These are phyloP conservation scores for Fusarium verticillioides DNA, from an alignment of 2,329 filamentous ascomycete species.

Conservation along the genomic window DNA sequence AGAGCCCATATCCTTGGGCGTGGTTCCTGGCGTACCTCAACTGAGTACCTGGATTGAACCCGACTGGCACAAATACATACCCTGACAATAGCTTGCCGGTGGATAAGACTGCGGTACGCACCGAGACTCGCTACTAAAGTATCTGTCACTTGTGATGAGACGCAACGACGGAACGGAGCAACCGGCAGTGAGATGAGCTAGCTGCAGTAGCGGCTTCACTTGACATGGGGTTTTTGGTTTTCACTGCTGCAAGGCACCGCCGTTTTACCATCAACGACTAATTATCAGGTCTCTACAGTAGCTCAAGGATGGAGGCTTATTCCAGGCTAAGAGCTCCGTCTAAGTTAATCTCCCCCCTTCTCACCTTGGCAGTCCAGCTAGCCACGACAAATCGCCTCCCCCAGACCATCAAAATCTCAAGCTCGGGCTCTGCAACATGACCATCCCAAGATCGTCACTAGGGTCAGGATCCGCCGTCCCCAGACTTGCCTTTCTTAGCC, in stretches of 20 bases:
- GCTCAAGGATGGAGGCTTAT: not conserved
- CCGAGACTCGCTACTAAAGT: not conserved
- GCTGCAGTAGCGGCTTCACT: conserved; percentile 10
- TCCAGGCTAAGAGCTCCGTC: not conserved
- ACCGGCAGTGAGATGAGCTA: conserved; percentile 24
- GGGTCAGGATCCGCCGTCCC: conserved; percentile 22
- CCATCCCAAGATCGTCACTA: conserved; percentile 20
- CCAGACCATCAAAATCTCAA: conserved; percentile 6
- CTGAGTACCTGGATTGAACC: not conserved
- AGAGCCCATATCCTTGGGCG: conserved; percentile 11
- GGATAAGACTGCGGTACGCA: conserved; percentile 6
- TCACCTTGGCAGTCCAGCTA: not conserved
- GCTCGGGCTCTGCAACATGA: conserved; percentile 7
- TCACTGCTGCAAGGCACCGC: conserved; percentile 35
- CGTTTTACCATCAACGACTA: conserved; percentile 10
- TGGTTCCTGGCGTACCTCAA: conserved; percentile 8
- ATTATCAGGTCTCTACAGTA: not conserved
- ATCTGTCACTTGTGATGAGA: not conserved
- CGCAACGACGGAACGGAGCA: conserved; percentile 17
- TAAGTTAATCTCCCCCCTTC: not conserved
- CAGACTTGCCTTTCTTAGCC: conserved; percentile 11
- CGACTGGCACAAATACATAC: conserved; percentile 11
- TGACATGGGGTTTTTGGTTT: conserved; percentile 25
- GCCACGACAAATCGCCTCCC: not conserved
- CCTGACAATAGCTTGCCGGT: conserved; percentile 1